phyloP scores from a whole-genome alignment of 805 yeast genomes.

The Wickerhamomyces chaumierensis region DNA sequence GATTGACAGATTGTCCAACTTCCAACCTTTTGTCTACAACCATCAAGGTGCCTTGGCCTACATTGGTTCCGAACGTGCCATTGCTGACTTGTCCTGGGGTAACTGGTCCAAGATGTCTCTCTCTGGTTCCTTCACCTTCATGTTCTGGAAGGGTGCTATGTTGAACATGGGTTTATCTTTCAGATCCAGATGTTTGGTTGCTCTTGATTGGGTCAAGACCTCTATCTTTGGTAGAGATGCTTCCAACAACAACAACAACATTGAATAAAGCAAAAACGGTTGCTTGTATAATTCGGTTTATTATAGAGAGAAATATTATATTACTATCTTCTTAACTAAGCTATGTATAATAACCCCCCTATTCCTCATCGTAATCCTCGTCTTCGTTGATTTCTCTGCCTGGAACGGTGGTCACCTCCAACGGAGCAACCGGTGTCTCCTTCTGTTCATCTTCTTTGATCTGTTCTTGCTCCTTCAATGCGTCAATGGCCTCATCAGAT shows the following conservation, averaged over 20 bases:
- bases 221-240: constrained; percentile 85
- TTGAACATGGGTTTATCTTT: constrained; percentile 85
- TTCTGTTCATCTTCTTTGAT: constrained; percentile 23
- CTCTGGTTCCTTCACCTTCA: constrained; percentile 79
- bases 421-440: constrained; percentile 11
- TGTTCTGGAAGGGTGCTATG: constrained; percentile 93
- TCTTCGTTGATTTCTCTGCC: constrained; percentile 29
- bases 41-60: constrained; percentile 93
- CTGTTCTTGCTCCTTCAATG: constrained; percentile 23
- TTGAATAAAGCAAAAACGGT: too few relatives aligned
- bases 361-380: constrained; percentile 28
- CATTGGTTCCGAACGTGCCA: constrained; percentile 88
- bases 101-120: constrained; percentile 71
- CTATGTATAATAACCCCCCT: constrained; percentile 1
- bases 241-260: constrained; percentile 15
- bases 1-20: constrained; percentile 31
- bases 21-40: constrained; percentile 62
- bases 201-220: constrained; percentile 83
- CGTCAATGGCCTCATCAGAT: constrained; percentile 15
- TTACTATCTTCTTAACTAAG: too few relatives aligned
- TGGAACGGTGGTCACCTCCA: constrained; percentile 19
- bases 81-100: constrained; percentile 79
- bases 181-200: constrained; percentile 78
- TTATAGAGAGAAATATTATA: not conserved
- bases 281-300: not conserved